A percentile compares a stretch with the other conserved stretches of the same genome.
phyloP scores from a whole-genome alignment of 225 moss, liverwort and hornwort species.

The Thuidium tamariscinum region DNA sequence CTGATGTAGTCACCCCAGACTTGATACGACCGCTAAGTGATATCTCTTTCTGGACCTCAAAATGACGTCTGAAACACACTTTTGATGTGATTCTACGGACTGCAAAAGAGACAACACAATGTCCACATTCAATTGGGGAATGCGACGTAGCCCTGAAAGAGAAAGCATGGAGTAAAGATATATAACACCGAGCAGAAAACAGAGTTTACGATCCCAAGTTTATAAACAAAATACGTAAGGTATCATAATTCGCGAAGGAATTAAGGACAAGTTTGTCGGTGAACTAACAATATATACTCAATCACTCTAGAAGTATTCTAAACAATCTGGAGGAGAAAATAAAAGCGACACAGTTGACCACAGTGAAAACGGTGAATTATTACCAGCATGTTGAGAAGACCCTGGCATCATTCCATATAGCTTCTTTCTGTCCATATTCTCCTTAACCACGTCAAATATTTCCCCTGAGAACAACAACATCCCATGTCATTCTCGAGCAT shows the following conservation, averaged over 20 bases:
- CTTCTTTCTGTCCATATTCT: constrained; percentile 23
- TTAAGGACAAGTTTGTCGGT: neutral
- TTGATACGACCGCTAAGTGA: constrained; percentile 7
- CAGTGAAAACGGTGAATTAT: neutral
- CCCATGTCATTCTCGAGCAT: neutral
- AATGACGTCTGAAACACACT: constrained; percentile 29
- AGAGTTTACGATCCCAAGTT: neutral
- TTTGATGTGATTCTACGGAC: constrained; percentile 37
- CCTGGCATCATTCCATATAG: constrained; percentile 41
- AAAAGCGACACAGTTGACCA: neutral
- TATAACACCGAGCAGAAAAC: neutral
- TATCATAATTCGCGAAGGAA: neutral
- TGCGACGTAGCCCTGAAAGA: neutral
- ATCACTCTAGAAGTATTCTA: neutral
- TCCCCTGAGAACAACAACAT: constrained; percentile 23
- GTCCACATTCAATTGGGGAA: neutral
- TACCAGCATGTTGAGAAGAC: constrained; percentile 31
- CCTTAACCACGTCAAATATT: constrained; percentile 29
- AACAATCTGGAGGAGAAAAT: neutral
- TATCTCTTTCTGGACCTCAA: constrained; percentile 13
- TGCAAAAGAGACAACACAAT: constrained; percentile 1
- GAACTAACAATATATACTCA: neutral
- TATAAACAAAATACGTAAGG: neutral
- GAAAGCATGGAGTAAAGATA: neutral
- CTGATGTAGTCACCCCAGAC: constrained; percentile 20